These are phyloP conservation scores for Strigomonas culicis DNA, from an alignment of 208 protist species.

Conservation along the genomic window DNA sequence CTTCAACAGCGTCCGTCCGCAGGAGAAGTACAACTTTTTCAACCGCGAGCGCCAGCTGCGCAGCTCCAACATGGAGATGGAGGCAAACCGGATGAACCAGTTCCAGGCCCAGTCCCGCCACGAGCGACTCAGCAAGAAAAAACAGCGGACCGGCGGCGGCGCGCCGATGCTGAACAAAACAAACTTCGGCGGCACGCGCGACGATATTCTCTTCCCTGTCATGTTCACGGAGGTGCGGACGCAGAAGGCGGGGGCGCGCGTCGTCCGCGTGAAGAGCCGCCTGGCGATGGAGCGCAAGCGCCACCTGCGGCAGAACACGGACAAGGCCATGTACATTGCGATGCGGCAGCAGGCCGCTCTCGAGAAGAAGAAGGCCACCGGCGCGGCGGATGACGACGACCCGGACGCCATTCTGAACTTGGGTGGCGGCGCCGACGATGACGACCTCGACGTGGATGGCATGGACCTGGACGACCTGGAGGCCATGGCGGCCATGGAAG, in stretches of 20 bases:
- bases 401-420: slow-evolving; percentile 24
- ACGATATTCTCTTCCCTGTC: slow-evolving; percentile 69
- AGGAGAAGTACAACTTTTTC: slow-evolving; percentile 52
- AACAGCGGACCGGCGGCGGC: background rate
- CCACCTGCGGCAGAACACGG: slow-evolving; percentile 18
- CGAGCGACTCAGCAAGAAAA: background rate
- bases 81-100: slow-evolving; percentile 6
- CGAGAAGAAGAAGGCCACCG: slow-evolving; percentile 13
- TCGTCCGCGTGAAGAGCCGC: slow-evolving; percentile 48
- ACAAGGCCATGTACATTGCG: slow-evolving; percentile 28
- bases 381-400: slow-evolving; percentile 17
- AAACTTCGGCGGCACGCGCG: slow-evolving; percentile 22
- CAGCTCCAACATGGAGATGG: slow-evolving; percentile 46
- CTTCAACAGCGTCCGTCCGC: slow-evolving; percentile 75
- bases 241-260: slow-evolving; percentile 31
- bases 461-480: slow-evolving; percentile 32
- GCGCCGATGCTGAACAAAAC: background rate
- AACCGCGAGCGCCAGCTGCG: slow-evolving; percentile 40
- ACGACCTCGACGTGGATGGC: slow-evolving; percentile 29
- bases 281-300: slow-evolving; percentile 26
- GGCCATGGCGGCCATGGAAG: background rate
- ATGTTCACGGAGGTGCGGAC: slow-evolving; percentile 77
- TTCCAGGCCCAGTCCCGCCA: slow-evolving; percentile 5
- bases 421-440: slow-evolving; percentile 19
- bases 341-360: slow-evolving; percentile 21